These are phyloP conservation scores for Backusella parvicylindrica DNA, from an alignment of 192 early-diverging fungal genomes.

Conservation along the genomic window DNA sequence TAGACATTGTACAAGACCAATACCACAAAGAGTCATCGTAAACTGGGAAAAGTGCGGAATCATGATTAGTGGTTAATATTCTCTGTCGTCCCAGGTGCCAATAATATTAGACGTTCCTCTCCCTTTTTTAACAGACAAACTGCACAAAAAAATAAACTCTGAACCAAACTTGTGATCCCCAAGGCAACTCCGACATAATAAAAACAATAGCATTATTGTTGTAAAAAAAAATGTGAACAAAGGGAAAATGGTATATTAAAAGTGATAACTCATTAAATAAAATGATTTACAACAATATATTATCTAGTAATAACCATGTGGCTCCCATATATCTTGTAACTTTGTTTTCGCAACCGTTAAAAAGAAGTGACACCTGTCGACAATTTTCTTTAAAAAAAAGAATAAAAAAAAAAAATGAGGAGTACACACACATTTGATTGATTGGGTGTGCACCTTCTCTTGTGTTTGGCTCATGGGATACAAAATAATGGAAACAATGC, in stretches of 20 bases:
- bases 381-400: neutral
- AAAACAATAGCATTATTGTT: neutral
- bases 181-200: neutral
- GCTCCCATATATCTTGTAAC: neutral
- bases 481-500: neutral
- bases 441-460: neutral
- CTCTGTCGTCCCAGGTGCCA: neutral
- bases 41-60: constrained; percentile 3
- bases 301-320: neutral
- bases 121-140: neutral
- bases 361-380: constrained; percentile 2
- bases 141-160: neutral
- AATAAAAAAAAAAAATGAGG: neutral
- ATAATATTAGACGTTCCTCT: neutral
- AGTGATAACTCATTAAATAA: neutral
- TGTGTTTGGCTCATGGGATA: neutral
- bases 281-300: neutral
- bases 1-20: neutral
- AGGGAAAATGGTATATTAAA: neutral
- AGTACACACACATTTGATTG: neutral
- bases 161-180: neutral
- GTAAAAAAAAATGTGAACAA: neutral
- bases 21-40: neutral
- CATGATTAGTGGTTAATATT: neutral
- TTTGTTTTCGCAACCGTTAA: neutral